Conservation (phyloP, 1,139 yeast genomes). For the Suhomyces coccinellae region DNA sequence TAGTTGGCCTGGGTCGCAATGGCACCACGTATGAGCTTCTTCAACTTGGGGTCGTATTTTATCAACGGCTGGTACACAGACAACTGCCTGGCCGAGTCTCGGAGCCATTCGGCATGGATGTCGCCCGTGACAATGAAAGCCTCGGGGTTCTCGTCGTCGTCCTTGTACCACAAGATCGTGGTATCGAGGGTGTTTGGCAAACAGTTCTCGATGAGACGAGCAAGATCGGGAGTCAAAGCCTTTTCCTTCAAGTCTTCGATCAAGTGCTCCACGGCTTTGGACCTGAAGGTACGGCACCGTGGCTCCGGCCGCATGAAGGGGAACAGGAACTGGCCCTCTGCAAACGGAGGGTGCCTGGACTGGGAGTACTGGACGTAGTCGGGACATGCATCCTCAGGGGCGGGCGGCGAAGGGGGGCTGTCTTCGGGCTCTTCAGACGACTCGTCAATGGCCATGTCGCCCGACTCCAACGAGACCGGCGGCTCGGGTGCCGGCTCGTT, state of each 20-base stretch:
- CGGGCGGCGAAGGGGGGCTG: not conserved
- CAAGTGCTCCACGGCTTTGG: conserved; percentile 62
- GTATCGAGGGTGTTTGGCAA: conserved; percentile 89
- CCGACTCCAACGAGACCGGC: not conserved
- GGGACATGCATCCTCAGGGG: conserved; percentile 29
- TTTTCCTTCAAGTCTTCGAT: conserved; percentile 53
- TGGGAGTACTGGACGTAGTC: conserved; percentile 45
- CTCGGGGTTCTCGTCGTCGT: conserved; percentile 23
- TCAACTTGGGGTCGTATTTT: conserved; percentile 49
- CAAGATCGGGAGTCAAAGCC: conserved; percentile 63
- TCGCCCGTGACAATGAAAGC: conserved; percentile 85
- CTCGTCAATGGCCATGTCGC: not conserved
- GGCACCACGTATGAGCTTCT: conserved; percentile 68
- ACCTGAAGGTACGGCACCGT: conserved; percentile 70
- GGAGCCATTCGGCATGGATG: conserved; percentile 84
- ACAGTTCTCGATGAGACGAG: conserved; percentile 75
- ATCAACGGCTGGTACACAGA: conserved; percentile 70
- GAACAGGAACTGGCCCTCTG: conserved; percentile 48
- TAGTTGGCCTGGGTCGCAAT: conserved; percentile 75
- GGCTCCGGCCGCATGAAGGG: conserved; percentile 78
- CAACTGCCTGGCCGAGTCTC: conserved; percentile 85
- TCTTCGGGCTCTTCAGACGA: not conserved
- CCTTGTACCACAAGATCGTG: conserved; percentile 72
- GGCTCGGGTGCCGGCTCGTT: not conserved
- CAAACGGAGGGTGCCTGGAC: conserved; percentile 48